phyloP scores from a whole-genome alignment of 768 basidiomycete genomes.

The Boletus tomentosulus region DNA sequence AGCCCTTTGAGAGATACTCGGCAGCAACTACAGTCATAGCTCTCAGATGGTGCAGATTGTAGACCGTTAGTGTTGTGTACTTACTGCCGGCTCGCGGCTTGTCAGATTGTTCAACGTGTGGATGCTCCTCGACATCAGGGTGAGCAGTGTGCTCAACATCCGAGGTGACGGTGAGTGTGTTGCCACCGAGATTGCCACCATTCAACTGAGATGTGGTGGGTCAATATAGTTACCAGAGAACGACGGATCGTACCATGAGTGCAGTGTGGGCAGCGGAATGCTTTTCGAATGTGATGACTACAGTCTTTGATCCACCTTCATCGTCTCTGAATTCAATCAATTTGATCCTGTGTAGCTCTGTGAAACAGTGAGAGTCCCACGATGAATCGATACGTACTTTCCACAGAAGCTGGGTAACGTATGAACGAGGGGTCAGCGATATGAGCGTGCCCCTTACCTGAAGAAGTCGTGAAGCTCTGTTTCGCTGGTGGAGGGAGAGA shows the following conservation, averaged over 20 bases:
- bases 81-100: constrained; percentile 86
- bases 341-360: constrained; percentile 46
- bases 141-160: constrained; percentile 58
- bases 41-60: background rate
- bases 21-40: constrained; percentile 60
- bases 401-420: constrained; percentile 71
- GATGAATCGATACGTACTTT: constrained; percentile 43
- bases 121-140: constrained; percentile 36
- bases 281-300: constrained; percentile 84
- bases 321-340: constrained; percentile 55
- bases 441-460: constrained; percentile 45
- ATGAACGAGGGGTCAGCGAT: constrained; percentile 1
- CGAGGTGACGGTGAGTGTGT: constrained; percentile 65
- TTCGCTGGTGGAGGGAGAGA: constrained; percentile 63
- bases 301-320: constrained; percentile 39
- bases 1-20: constrained; percentile 91
- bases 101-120: constrained; percentile 71
- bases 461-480: constrained; percentile 76
- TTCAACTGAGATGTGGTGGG: constrained; percentile 46
- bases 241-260: constrained; percentile 51
- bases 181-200: constrained; percentile 73
- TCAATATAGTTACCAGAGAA: background rate
- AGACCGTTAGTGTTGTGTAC: constrained; percentile 29
- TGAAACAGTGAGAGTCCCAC: background rate
- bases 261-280: constrained; percentile 81